Conservation (phyloP, 2,329 filamentous ascomycete genomes). For the Amauroascus verrucosus region DNA sequence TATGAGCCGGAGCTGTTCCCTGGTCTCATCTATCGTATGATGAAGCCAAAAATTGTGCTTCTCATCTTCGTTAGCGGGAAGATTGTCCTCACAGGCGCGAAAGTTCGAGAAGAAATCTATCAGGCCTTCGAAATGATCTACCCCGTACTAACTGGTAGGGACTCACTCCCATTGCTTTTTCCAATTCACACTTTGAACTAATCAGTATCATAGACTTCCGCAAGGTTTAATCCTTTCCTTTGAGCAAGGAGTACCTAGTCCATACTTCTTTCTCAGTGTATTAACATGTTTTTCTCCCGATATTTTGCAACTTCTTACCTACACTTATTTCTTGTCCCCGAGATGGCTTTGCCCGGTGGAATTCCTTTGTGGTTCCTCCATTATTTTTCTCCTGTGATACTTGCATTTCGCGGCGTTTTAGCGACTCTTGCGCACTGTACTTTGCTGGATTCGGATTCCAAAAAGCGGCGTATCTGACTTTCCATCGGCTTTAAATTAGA, state of each 20-base stretch:
- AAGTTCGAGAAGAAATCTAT: slow-evolving; percentile 96
- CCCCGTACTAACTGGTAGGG: slow-evolving; percentile 76
- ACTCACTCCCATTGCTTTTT: background rate
- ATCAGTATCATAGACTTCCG: slow-evolving; percentile 46
- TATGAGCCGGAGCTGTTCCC: slow-evolving; percentile 98
- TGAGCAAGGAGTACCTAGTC: slow-evolving; percentile 3
- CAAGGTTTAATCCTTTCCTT: slow-evolving; percentile 41
- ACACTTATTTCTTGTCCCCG: slow-evolving; percentile 1
- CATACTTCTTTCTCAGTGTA: slow-evolving; percentile 18
- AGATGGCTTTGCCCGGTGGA: background rate
- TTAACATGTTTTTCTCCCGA: slow-evolving; percentile 22
- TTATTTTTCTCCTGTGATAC: slow-evolving; percentile 24
- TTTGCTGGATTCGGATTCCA: slow-evolving; percentile 4
- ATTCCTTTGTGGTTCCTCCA: background rate
- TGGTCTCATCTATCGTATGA: slow-evolving; percentile 99
- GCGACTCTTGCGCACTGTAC: slow-evolving; percentile 26
- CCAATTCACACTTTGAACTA: slow-evolving; percentile 15
- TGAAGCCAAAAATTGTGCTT: slow-evolving; percentile 98
- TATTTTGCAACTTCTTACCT: slow-evolving; percentile 10
- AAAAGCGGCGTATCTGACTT: slow-evolving; percentile 7
- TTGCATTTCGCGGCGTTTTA: slow-evolving; percentile 38
- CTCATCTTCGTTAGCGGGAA: slow-evolving; percentile 97
- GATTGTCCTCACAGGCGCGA: slow-evolving; percentile 94
- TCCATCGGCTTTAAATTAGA: slow-evolving; percentile 9
- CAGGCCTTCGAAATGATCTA: slow-evolving; percentile 97